Base-by-base conservation (phyloP, 805 yeast species). In the Saturnispora diversa region DNA sequence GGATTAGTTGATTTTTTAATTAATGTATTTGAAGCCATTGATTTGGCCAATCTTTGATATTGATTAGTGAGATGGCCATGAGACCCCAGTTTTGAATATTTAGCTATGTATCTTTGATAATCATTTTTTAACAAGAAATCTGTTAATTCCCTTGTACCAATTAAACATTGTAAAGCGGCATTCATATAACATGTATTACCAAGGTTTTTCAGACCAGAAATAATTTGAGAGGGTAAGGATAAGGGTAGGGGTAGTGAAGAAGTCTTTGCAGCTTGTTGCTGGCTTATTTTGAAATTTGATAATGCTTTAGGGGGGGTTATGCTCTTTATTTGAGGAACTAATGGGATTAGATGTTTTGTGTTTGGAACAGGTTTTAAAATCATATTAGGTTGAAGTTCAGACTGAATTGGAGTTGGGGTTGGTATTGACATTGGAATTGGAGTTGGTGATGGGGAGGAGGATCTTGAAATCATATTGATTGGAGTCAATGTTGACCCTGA, bases 171-270 rank as follows among this genome's bases (percentile, higher is more conserved):
- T n/a, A 88, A 59, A 3, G 83, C 70, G 49, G 95, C 82, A 60
- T 88, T 88, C 87, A 88, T 82, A 59, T 88, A 88, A 58, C 97
- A 88, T 0, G 95, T 83, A 53, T 90, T 90, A 2, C 96, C 95
- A 46, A 88, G 64, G 56, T 88, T 88, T 11, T 69, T 66, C 5
- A 88, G 65, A 0, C 97, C 97, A 0, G 87, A 77, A 15, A 76
- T 65, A 38, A 77, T 16, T 15, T 26, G 24, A 26, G 10, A 6
- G 12, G 70, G 42, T 65, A 61, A 21, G 22, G 23, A n/a, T n/a
- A n/a, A n/a, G n/a, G n/a, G n/a, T n/a, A n/a, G n/a, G n/a, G 21
- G 16, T 27, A 34, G 6, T 29, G 13, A 12, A n/a, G n/a, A n/a
- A n/a, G n/a, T n/a, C n/a, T n/a, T n/a, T n/a, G n/a, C n/a, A n/a